Base-by-base conservation (phyloP, 352 stramenopile genomes). In the Phytophthora foliorum region DNA sequence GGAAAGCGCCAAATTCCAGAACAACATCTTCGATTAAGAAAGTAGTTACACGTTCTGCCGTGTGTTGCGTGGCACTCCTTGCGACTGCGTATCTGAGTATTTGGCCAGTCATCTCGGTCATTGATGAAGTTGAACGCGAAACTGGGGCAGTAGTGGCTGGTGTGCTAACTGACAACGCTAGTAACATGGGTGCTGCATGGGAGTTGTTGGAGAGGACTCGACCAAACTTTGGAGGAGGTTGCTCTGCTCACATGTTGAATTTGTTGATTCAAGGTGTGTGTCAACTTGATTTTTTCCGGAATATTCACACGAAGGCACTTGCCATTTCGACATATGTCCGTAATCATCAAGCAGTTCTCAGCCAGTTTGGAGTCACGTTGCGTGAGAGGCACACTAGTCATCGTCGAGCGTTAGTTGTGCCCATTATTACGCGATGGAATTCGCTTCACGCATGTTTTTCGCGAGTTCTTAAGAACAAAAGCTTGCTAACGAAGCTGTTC, bases 21-120 rank as follows among this genome's bases (percentile, higher is more conserved):
- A 71, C 34, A 2, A 56, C 50, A 7, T 53, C 10, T 4, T 67
- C 17, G 17, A 70, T 42, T 0, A 75, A n/a, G 36, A 67, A 29
- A 6, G 6, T 27, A 3, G 59, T 52, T 8, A 74, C 46, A 4
- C 4, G 21, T 22, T 55, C 41, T 2, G 38, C 25, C 0, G 25
- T 38, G 8, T 57, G 29, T 2, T 22, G 48, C 38, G 17, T 13
- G 55, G 63, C 50, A 29, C 25, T 29, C 3, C 6, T 3, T 3
- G 50, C 54, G 5, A 71, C 44, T 8, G 67, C 60, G 11, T 44
- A 70, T 45, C 36, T 3, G 36, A 42, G 36, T 42, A 42, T 17
- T 42, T 42, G 13, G 10, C 36, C 14, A 3, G 19, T 6, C 36
- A 42, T 3, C 36, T 42, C 36, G 36, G 48, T 55, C 16, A 55